Evolutionary conservation across 768 basidiomycete genomes (phyloP).

Genomic region (Amanita jacksonii): DNA sequence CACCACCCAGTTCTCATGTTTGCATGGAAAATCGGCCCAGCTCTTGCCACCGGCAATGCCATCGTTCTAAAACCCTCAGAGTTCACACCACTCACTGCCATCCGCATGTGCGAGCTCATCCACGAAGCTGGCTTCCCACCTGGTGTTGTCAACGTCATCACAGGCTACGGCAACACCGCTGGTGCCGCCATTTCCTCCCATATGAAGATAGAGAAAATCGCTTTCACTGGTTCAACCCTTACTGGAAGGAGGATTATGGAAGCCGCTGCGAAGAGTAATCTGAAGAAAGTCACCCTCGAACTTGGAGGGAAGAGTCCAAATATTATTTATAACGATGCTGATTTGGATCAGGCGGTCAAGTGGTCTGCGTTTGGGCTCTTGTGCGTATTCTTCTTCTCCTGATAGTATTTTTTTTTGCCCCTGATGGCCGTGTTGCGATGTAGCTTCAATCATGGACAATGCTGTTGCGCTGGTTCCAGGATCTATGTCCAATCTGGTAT

Average conservation of each 20-base stretch:
- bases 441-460: conserved; percentile 65
- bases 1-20: conserved; percentile 41
- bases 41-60: conserved; percentile 74
- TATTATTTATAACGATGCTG: conserved; percentile 66
- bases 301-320: conserved; percentile 70
- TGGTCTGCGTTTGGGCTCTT: conserved; percentile 71
- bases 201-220: conserved; percentile 61
- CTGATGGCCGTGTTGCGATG: not conserved
- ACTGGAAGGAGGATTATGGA: conserved; percentile 76
- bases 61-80: conserved; percentile 78
- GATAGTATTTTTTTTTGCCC: not conserved
- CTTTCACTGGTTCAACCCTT: conserved; percentile 82
- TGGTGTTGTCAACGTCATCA: conserved; percentile 71
- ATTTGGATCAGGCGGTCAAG: conserved; percentile 61
- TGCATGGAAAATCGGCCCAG: conserved; percentile 67
- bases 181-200: conserved; percentile 68
- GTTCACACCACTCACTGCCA: conserved; percentile 63
- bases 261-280: conserved; percentile 68
- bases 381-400: conserved; percentile 30
- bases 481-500: conserved; percentile 75
- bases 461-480: conserved; percentile 75
- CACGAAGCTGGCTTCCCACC: conserved; percentile 70
- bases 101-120: conserved; percentile 47
- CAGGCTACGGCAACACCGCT: conserved; percentile 61
- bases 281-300: conserved; percentile 81